Evolutionary conservation across 1,284 basidiomycete species (phyloP).

Genomic region (Afroboletus lepidellus): DNA sequence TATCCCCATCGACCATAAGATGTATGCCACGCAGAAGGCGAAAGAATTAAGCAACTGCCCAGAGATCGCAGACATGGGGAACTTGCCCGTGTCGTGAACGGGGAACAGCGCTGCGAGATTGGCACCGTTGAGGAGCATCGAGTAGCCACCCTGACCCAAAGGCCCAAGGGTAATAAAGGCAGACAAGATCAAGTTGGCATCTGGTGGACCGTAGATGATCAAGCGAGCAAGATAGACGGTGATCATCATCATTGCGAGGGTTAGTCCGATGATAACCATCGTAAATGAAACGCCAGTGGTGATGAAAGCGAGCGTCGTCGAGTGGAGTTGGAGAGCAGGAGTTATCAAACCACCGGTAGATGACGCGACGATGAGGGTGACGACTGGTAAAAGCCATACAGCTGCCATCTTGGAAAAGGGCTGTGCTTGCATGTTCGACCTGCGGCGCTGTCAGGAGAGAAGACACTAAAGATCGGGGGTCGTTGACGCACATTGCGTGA

Average conservation of each 20-base stretch:
- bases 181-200: conserved; percentile 45
- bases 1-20: conserved; percentile 47
- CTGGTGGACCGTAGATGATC: conserved; percentile 41
- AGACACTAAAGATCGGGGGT: background rate
- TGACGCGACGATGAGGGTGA: conserved; percentile 60
- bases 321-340: conserved; percentile 39
- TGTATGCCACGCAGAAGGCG: conserved; percentile 41
- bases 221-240: conserved; percentile 43
- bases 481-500: conserved; percentile 48
- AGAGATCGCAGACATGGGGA: conserved; percentile 32
- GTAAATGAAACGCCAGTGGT: conserved; percentile 52
- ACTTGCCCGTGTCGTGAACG: conserved; percentile 30
- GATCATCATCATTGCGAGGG: conserved; percentile 48
- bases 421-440: conserved; percentile 56
- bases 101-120: conserved; percentile 44
- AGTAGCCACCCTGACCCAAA: conserved; percentile 52
- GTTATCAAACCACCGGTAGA: conserved; percentile 57
- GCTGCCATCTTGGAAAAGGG: conserved; percentile 45
- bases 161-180: conserved; percentile 45
- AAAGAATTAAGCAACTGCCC: conserved; percentile 41
- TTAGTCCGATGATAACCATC: conserved; percentile 53
- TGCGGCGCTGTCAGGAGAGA: conserved; percentile 21
- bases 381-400: conserved; percentile 61
- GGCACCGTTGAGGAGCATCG: conserved; percentile 50
- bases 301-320: conserved; percentile 43